These are phyloP conservation scores for Colletotrichum viniferum DNA, from an alignment of 2,329 filamentous ascomycete genomes.

Conservation along the genomic window DNA sequence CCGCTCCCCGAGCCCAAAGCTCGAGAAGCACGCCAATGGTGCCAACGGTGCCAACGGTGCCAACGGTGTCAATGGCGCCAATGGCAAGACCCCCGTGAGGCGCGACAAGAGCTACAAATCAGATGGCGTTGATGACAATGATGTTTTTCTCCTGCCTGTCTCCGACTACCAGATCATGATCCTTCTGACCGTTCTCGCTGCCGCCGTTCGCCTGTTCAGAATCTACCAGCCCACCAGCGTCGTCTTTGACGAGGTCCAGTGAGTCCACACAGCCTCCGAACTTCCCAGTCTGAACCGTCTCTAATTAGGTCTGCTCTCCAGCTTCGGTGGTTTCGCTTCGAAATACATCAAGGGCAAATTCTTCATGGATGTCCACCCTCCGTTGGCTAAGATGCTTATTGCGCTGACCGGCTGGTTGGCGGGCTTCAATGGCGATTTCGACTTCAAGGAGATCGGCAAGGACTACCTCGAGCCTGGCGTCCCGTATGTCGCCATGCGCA, in stretches of 20 bases:
- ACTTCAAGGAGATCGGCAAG: conserved; percentile 99
- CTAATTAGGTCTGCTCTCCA: conserved; percentile 38
- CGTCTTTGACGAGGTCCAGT: conserved; percentile 99
- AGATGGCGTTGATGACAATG: conserved; percentile 84
- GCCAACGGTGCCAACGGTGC: neutral
- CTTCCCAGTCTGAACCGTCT: neutral
- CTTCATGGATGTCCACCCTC: conserved; percentile 99
- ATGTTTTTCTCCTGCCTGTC: conserved; percentile 84
- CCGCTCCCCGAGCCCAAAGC: conserved; percentile 14
- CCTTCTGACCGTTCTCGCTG: conserved; percentile 74
- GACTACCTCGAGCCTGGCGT: conserved; percentile 95
- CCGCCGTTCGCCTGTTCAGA: conserved; percentile 85
- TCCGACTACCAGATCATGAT: conserved; percentile 83
- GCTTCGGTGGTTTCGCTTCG: conserved; percentile 95
- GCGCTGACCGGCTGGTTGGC: conserved; percentile 93
- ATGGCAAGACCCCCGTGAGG: conserved; percentile 28
- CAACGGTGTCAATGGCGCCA: neutral
- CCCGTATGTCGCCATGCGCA: conserved; percentile 96
- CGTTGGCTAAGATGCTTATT: conserved; percentile 94
- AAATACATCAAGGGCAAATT: conserved; percentile 99
- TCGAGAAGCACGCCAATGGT: conserved; percentile 30
- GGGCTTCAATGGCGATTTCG: conserved; percentile 93
- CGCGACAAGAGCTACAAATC: conserved; percentile 68
- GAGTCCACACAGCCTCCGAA: conserved; percentile 45
- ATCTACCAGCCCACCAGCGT: conserved; percentile 97